Evolutionary conservation across 495 filamentous ascomycete genomes (phyloP), one percentile per base, ranked within the genome.

Genomic region (Pseudotulostoma volvatum): DNA sequence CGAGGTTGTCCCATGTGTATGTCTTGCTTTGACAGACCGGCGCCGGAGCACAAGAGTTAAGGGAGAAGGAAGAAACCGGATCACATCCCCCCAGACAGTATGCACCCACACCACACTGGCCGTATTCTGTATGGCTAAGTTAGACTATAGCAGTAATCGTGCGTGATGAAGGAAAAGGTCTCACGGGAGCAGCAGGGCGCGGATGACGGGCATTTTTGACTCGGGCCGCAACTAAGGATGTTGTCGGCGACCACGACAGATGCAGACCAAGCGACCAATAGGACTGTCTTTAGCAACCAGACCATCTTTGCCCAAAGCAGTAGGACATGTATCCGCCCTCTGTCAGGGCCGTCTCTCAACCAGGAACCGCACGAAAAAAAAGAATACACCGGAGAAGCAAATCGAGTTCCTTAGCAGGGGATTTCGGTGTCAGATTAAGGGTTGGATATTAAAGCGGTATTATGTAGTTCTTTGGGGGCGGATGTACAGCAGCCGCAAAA

Each of bases 41-140:
- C 44, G 64, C 77, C 7, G 88, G 81, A n/a, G 79, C 75, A 56
- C 90, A 97, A 2, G 90, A 79, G 40, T 87, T 76, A 47, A 95
- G 65, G 3, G 71, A 69, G 61, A 73, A 77, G 21, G 88, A 95
- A 57, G 72, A 75, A 41, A 73, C 73, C 30, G 83, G 80, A 55
- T 97, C 88, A 64, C 90, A 97, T 42, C 90, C 90, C 39, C 92
- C 92, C 16, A 97, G 76, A 49, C 90, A 97, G 70, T 81, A 96
- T 36, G 85, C 90, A 49, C 90, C 90, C 31, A 84, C 79, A 64
- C 87, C 77, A 52, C 90, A 97, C 63, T 90, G 70, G 44, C 83
- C 83, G 61, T 97, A 97, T 60, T 87, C 88, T 96, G 50, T 35
- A 20, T 25, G 48, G 25, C 16, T 25, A 44, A 16, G 4, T 43